These are phyloP conservation scores for Neurospora sp. DNA, from an alignment of 495 filamentous ascomycete species.

Conservation along the genomic window DNA sequence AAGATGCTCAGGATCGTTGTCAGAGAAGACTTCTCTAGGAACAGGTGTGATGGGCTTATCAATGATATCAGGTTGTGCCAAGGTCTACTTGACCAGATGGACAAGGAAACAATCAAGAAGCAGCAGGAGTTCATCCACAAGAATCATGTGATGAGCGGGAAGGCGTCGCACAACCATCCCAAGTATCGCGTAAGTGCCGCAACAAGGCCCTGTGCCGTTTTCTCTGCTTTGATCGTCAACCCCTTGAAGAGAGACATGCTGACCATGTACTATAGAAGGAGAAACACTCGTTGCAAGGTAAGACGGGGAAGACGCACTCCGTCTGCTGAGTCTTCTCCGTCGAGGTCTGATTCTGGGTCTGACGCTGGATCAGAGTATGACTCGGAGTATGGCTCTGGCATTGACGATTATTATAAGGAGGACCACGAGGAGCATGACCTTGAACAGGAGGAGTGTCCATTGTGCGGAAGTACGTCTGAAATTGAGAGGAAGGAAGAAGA, in stretches of 20 bases:
- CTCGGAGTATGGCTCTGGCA: background rate
- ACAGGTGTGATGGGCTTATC: slow-evolving; percentile 63
- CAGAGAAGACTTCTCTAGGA: slow-evolving; percentile 75
- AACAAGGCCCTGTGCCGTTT: slow-evolving; percentile 9
- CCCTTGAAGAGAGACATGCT: slow-evolving; percentile 5
- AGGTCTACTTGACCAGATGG: slow-evolving; percentile 60
- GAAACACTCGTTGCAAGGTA: slow-evolving; percentile 77
- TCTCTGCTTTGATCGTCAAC: background rate
- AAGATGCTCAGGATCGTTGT: slow-evolving; percentile 82
- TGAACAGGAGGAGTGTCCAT: background rate
- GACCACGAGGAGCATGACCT: background rate
- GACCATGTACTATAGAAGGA: slow-evolving; percentile 42
- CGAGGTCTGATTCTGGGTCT: background rate
- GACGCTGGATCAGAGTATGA: background rate
- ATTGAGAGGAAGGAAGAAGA: background rate
- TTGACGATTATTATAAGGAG: background rate
- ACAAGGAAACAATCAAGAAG: slow-evolving; percentile 52
- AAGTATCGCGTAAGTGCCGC: slow-evolving; percentile 39
- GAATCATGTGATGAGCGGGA: slow-evolving; percentile 44
- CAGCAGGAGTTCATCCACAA: slow-evolving; percentile 55
- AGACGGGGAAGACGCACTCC: slow-evolving; percentile 78
- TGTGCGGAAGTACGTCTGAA: background rate
- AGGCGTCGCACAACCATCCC: slow-evolving; percentile 51
- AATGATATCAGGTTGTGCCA: slow-evolving; percentile 63
- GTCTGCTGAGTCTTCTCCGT: slow-evolving; percentile 45